These are phyloP conservation scores for Pythium periplocum DNA, from an alignment of 352 stramenopile species.

Conservation along the genomic window DNA sequence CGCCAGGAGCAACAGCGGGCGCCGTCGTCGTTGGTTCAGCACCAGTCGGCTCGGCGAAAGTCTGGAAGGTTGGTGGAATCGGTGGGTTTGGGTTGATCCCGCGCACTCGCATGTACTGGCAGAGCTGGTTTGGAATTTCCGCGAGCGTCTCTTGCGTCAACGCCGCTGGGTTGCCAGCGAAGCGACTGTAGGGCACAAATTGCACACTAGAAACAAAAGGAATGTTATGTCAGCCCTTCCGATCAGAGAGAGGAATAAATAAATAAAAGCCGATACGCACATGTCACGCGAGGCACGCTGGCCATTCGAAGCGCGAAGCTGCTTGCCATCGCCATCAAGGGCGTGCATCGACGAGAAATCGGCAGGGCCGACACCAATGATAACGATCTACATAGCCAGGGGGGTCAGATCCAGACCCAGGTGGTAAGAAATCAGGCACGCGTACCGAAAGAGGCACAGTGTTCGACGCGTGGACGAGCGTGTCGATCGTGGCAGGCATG, in stretches of 20 bases:
- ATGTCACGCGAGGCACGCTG: slow-evolving; percentile 46
- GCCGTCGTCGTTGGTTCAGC: background rate
- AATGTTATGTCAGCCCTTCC: background rate
- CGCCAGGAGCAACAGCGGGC: background rate
- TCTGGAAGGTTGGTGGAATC: slow-evolving; percentile 39
- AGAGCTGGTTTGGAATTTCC: slow-evolving; percentile 71
- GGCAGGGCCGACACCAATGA: slow-evolving; percentile 65
- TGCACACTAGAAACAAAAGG: slow-evolving; percentile 33
- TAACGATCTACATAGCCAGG: slow-evolving; percentile 45
- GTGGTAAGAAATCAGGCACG: background rate
- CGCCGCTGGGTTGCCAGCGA: slow-evolving; percentile 32
- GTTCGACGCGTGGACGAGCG: slow-evolving; percentile 52
- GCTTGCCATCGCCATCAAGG: slow-evolving; percentile 53
- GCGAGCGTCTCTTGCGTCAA: slow-evolving; percentile 53
- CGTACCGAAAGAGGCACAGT: slow-evolving; percentile 41
- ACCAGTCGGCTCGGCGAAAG: slow-evolving; percentile 32
- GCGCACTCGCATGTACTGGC: slow-evolving; percentile 71
- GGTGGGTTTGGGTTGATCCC: slow-evolving; percentile 44
- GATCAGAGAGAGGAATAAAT: no score
- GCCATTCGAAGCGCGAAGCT: slow-evolving; percentile 34
- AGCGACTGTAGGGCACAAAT: slow-evolving; percentile 58
- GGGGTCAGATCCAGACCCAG: slow-evolving; percentile 6
- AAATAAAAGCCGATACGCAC: slow-evolving; percentile 19
- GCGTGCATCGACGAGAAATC: slow-evolving; percentile 70
- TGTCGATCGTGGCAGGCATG: slow-evolving; percentile 62